Evolutionary conservation across 495 filamentous ascomycete genomes (phyloP), one percentile per base, ranked within the genome.

Genomic region (Sabuloglossum arenarium): DNA sequence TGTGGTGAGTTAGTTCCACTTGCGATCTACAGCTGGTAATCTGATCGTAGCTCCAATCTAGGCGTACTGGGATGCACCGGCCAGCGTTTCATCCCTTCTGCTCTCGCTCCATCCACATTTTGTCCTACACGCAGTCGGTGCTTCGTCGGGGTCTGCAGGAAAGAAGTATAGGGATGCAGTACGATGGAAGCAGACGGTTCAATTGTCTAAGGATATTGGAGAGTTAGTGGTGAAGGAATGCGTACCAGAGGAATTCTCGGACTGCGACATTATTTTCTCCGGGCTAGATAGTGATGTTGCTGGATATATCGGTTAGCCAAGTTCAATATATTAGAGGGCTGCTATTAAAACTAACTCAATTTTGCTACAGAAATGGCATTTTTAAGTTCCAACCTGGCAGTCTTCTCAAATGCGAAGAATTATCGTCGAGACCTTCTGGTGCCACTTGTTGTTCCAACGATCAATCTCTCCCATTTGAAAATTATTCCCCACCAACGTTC

Each of bases 391-490:
- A 78, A 87, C 64, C 75, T 88, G 28, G 77, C 79, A 59, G 83
- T 90, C 61, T 91, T 93, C 70, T 89, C 84, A 56, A 93, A 90
- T 63, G 84, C 86, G 6, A 91, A 91, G 73, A 90, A 90, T 75
- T 82, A 87, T 72, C 82, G 86, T 62, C 80, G 81, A 64, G 78
- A 88, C 66, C 84, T 85, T 19, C 71, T 84, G 34, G 84, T 88
- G n/a, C 86, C 87, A 3, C 76, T 93, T 59, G 79, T 93, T 54
- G 85, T 93, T 30, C 86, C 86, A 1, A 88, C 83, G 19, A 84
- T 90, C 59, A 91, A 90, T 69, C 76, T 85, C 12, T 66, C 73
- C n/a, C 85, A 91, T 66, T 71, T 91, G 61, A 74, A 79, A 64
- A 68, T 88, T 55, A 86, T 91, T 62, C 82, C 81, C 14, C 78